phyloP scores from a whole-genome alignment of 306 rosid genomes.

The Morella rubra region DNA sequence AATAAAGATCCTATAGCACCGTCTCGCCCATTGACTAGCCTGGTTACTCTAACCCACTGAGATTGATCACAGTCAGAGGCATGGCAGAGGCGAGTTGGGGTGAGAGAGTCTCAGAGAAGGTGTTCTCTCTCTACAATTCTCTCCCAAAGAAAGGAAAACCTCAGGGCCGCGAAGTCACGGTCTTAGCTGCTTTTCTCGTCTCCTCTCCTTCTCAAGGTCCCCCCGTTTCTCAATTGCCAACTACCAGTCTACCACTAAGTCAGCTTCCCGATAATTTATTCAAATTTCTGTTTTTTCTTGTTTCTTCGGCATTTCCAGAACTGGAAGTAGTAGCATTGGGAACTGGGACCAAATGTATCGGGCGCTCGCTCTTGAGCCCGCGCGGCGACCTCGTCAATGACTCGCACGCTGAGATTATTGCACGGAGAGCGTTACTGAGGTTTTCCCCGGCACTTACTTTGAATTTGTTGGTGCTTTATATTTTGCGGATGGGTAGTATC shows the following conservation, averaged over 20 bases:
- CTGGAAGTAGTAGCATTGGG: conserved; percentile 77
- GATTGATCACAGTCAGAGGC: conserved; percentile 27
- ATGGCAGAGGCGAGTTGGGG: conserved; percentile 40
- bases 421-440: conserved; percentile 85
- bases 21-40: no score
- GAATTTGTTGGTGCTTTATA: neutral
- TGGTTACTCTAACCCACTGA: conserved; percentile 18
- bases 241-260: neutral
- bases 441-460: conserved; percentile 9
- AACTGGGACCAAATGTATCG: conserved; percentile 89
- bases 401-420: conserved; percentile 85
- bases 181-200: conserved; percentile 76
- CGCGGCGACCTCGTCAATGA: conserved; percentile 77
- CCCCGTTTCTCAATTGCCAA: neutral
- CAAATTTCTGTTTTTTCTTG: neutral
- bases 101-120: conserved; percentile 50
- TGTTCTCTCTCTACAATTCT: conserved; percentile 50
- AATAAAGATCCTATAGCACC: no score
- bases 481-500: neutral
- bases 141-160: conserved; percentile 91
- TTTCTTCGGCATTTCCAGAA: conserved; percentile 36
- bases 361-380: conserved; percentile 68
- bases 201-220: conserved; percentile 76
- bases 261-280: neutral
- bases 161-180: conserved; percentile 88